phyloP scores from a whole-genome alignment of 2,329 filamentous ascomycete genomes.

The Fusarium subtropicale region DNA sequence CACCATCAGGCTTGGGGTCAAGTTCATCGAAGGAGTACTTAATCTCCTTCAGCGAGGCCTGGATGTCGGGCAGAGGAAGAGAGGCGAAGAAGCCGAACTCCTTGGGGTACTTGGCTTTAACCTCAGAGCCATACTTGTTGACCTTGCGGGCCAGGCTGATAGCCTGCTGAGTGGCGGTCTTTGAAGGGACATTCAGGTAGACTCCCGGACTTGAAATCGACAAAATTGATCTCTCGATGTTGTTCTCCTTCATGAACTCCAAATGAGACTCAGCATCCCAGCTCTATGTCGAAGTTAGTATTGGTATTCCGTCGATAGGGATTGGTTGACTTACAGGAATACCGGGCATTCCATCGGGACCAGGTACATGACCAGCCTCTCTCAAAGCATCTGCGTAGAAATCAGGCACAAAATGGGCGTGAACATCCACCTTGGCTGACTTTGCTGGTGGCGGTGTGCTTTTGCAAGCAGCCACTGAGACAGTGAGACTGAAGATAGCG shows the following conservation, averaged over 20 bases:
- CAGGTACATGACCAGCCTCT: constrained; percentile 9
- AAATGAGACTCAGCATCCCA: constrained; percentile 21
- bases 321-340: not conserved
- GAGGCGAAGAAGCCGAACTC: constrained; percentile 15
- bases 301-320: no score
- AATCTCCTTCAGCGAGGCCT: constrained; percentile 19
- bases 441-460: constrained; percentile 1
- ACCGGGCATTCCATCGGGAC: constrained; percentile 11
- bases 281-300: not conserved
- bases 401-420: constrained; percentile 11
- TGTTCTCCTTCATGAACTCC: constrained; percentile 21
- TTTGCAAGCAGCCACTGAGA: not conserved
- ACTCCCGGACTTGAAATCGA: constrained; percentile 18
- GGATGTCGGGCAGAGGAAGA: constrained; percentile 10
- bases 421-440: constrained; percentile 18
- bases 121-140: constrained; percentile 7
- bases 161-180: not conserved
- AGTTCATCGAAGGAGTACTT: not conserved
- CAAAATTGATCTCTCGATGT: constrained; percentile 11
- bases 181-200: constrained; percentile 14
- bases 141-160: not conserved
- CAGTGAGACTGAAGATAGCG: not conserved
- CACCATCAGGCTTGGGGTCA: constrained; percentile 2
- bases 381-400: constrained; percentile 14
- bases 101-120: constrained; percentile 16